These are phyloP conservation scores for Salinomyces thailandicus DNA, from an alignment of 2,329 filamentous ascomycete genomes.

Conservation along the genomic window DNA sequence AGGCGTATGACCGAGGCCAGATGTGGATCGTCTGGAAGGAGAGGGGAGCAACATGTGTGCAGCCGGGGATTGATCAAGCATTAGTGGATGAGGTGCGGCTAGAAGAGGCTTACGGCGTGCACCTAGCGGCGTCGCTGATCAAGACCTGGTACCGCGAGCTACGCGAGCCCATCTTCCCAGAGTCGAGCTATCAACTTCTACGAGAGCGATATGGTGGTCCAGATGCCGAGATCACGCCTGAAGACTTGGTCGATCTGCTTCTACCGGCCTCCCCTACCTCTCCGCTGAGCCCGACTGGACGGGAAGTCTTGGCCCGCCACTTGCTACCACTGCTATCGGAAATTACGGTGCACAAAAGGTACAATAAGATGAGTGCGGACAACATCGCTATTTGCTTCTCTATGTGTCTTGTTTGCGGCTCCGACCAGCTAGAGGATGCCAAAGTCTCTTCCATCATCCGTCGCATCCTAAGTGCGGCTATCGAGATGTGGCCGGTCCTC, in stretches of 20 bases:
- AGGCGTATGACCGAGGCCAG: conserved; percentile 47
- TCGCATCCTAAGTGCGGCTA: conserved; percentile 38
- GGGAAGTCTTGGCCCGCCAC: conserved; percentile 41
- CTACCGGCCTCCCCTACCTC: conserved; percentile 37
- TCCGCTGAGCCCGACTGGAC: conserved; percentile 34
- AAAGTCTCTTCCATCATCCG: conserved; percentile 44
- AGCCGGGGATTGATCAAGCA: conserved; percentile 27
- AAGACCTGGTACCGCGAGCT: conserved; percentile 47
- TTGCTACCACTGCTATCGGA: conserved; percentile 42
- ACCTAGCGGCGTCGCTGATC: conserved; percentile 43
- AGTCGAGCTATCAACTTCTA: conserved; percentile 38
- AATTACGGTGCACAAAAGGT: conserved; percentile 35
- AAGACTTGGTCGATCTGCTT: conserved; percentile 37
- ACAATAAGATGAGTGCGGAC: conserved; percentile 46
- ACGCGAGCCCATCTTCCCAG: conserved; percentile 42
- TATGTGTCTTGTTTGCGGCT: conserved; percentile 41
- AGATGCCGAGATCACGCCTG: conserved; percentile 29
- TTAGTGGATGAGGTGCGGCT: conserved; percentile 36
- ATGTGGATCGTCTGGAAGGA: conserved; percentile 45
- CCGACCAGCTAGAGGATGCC: conserved; percentile 45
- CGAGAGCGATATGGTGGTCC: conserved; percentile 33
- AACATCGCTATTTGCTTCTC: conserved; percentile 47
- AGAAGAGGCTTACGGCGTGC: conserved; percentile 43
- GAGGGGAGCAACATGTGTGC: conserved; percentile 25
- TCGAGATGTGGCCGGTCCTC: conserved; percentile 37